Conservation (phyloP, 192 early-diverging fungal genomes). For the Mortierella alpina region DNA sequence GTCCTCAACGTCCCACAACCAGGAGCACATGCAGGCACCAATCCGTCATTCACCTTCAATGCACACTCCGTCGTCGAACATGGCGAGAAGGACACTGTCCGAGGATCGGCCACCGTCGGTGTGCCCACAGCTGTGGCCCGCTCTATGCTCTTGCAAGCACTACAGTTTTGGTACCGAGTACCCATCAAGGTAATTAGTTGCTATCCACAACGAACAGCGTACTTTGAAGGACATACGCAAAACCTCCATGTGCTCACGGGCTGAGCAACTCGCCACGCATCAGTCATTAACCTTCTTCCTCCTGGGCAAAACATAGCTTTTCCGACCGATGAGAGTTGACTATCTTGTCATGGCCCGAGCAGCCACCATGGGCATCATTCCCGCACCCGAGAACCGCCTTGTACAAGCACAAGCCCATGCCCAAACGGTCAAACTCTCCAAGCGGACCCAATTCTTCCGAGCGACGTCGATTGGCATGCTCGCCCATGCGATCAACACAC, state of each 20-base stretch:
- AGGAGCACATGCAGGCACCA: neutral
- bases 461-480: conserved; percentile 81
- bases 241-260: neutral
- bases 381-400: conserved; percentile 48
- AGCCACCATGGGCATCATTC: conserved; percentile 62
- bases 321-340: conserved; percentile 81
- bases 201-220: neutral
- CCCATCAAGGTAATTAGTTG: conserved; percentile 64
- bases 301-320: conserved; percentile 59
- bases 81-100: conserved; percentile 58
- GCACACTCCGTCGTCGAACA: conserved; percentile 29
- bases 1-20: neutral
- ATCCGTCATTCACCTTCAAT: neutral
- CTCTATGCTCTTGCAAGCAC: conserved; percentile 62
- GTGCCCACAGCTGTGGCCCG: conserved; percentile 66
- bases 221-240: neutral
- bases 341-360: conserved; percentile 83
- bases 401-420: conserved; percentile 16
- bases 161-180: conserved; percentile 67
- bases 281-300: neutral
- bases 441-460: conserved; percentile 58
- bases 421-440: conserved; percentile 19
- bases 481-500: conserved; percentile 71
- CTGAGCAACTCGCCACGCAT: neutral
- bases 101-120: conserved; percentile 64